Conservation (phyloP, 768 basidiomycete genomes). For the Rhodotorula sphaerocarpa region DNA sequence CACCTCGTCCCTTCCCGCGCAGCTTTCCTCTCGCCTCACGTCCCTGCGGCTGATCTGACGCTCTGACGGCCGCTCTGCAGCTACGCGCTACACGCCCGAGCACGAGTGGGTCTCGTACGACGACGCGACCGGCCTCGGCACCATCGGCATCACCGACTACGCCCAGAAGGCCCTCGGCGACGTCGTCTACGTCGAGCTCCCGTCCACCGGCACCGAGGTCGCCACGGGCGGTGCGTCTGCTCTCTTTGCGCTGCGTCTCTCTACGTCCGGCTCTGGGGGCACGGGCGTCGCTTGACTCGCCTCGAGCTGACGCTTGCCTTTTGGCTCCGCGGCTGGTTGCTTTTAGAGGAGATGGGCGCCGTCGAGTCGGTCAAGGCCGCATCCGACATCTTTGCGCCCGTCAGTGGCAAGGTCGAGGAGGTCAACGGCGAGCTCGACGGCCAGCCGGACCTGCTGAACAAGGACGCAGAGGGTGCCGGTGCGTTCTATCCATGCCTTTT, state of each 20-base stretch:
- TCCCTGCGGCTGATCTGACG: background rate
- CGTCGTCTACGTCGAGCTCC: slow-evolving; percentile 93
- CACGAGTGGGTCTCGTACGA: slow-evolving; percentile 83
- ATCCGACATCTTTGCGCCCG: slow-evolving; percentile 62
- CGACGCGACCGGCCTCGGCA: slow-evolving; percentile 62
- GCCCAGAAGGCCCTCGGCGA: slow-evolving; percentile 88
- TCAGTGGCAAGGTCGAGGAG: slow-evolving; percentile 71
- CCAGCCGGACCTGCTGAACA: slow-evolving; percentile 76
- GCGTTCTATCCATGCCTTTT: slow-evolving; percentile 33
- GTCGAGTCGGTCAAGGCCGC: slow-evolving; percentile 41
- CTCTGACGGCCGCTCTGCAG: background rate
- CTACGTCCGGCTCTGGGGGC: too few relatives aligned
- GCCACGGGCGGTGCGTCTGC: slow-evolving; percentile 60
- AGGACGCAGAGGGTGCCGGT: slow-evolving; percentile 77
- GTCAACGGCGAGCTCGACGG: slow-evolving; percentile 64
- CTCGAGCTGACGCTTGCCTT: background rate
- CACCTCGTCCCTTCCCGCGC: background rate
- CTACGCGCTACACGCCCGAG: slow-evolving; percentile 62
- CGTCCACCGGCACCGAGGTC: slow-evolving; percentile 56
- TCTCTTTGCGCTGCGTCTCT: background rate
- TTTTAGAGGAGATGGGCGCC: slow-evolving; percentile 36
- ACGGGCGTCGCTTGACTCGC: background rate
- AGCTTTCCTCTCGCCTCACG: background rate
- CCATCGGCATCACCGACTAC: slow-evolving; percentile 78
- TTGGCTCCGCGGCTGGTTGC: too few relatives aligned